Evolutionary conservation across 257 asterid genomes (phyloP).

Genomic region (Primulina huaijiensis): DNA sequence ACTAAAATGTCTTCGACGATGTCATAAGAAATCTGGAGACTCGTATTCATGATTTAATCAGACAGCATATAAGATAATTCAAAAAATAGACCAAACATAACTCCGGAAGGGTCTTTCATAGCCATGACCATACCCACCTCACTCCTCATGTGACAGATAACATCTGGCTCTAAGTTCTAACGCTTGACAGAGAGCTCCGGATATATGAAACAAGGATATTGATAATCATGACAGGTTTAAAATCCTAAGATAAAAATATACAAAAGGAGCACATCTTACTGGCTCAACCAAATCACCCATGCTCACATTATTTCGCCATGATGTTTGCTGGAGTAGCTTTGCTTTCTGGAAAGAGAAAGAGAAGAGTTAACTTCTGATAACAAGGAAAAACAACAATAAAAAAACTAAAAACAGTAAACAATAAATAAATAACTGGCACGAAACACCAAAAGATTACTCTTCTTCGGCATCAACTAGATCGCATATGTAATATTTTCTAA

Average conservation of each 20-base stretch:
- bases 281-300: slow-evolving; percentile 95
- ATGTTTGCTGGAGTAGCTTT: slow-evolving; percentile 78
- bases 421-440: slow-evolving; percentile 14
- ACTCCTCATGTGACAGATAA: slow-evolving; percentile 67
- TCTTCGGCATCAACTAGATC: slow-evolving; percentile 16
- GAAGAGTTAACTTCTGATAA: slow-evolving; percentile 12
- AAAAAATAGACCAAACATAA: slow-evolving; percentile 16
- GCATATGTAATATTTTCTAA: not conserved
- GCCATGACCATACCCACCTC: slow-evolving; percentile 56
- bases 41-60: slow-evolving; percentile 20
- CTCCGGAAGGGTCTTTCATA: slow-evolving; percentile 23
- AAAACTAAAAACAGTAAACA: slow-evolving; percentile 4
- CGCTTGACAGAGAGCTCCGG: slow-evolving; percentile 77
- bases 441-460: slow-evolving; percentile 1
- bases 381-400: slow-evolving; percentile 4
- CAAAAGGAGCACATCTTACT: slow-evolving; percentile 48
- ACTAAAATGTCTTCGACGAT: slow-evolving; percentile 74
- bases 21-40: slow-evolving; percentile 72
- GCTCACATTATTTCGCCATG: slow-evolving; percentile 91
- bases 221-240: slow-evolving; percentile 19
- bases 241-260: slow-evolving; percentile 18
- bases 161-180: slow-evolving; percentile 79
- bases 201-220: slow-evolving; percentile 42
- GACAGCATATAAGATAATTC: slow-evolving; percentile 9
- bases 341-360: slow-evolving; percentile 66